Evolutionary conservation across 768 basidiomycete species (phyloP), one percentile per base, ranked within the genome.

Genomic region (Brasilioporus rufonigricans): DNA sequence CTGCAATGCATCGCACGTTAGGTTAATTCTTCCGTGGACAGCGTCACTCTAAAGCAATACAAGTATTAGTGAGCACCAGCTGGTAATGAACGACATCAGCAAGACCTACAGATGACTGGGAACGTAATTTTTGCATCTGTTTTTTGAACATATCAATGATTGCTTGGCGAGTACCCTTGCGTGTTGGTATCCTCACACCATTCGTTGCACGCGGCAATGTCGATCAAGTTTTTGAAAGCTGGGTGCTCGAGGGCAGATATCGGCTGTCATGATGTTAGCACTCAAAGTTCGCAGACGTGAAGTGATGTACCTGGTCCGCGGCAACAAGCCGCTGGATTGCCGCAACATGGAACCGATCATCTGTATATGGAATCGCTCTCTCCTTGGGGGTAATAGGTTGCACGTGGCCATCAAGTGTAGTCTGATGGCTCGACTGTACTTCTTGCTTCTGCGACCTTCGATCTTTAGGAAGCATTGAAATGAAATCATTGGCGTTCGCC

Each of bases 11-110:
- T 48, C 21, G 18, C 47, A 54, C 9, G 27, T 54, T 4, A 48
- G 2, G 27, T 49, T 49, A 27, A 89, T 35, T n/a, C 16, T 6
- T 2, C 44, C 44, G 7, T 45, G 31, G 29, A 32, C n/a, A 3
- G 11, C 5, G 9, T 45, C n/a, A 13, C 44, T 45, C 44, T 45
- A n/a, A n/a, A n/a, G 24, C 11, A 13, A 32, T 32, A 32, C 21
- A 5, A 44, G 18, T 44, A 44, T 44, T 29, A 10, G 11, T n/a
- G 9, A n/a, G n/a, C n/a, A n/a, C n/a, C n/a, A n/a, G n/a, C n/a
- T n/a, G n/a, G n/a, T n/a, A n/a, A n/a, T n/a, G n/a, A n/a, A n/a
- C n/a, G n/a, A n/a, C n/a, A n/a, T n/a, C n/a, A n/a, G n/a, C n/a
- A 29, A 23, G 10, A 26, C 46, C 1, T 36, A 48, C 47, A 10